These are phyloP conservation scores for Ganoderma multipileum DNA, from an alignment of 1,284 basidiomycete species.

Conservation along the genomic window DNA sequence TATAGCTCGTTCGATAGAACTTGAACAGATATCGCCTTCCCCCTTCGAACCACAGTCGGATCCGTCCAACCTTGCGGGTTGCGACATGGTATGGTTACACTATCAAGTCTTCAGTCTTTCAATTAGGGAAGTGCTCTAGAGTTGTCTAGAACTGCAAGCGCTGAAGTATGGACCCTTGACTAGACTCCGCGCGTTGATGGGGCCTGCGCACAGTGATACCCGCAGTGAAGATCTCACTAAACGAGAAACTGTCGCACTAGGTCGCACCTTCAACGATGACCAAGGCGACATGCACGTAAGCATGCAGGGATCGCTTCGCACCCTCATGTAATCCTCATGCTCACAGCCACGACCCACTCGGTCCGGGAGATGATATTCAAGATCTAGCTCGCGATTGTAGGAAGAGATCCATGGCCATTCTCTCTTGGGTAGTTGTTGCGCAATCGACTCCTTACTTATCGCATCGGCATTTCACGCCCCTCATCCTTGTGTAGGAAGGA, in stretches of 20 bases:
- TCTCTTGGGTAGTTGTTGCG: not conserved
- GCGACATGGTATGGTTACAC: not conserved
- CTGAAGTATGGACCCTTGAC: not conserved
- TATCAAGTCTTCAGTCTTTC: not conserved
- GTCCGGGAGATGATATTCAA: not conserved
- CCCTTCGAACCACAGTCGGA: not conserved
- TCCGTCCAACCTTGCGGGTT: not conserved
- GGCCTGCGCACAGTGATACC: conserved; percentile 4
- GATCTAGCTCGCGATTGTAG: not conserved
- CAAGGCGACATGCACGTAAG: not conserved
- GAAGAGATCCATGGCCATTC: not conserved
- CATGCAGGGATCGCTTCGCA: not conserved
- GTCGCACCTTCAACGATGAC: not conserved
- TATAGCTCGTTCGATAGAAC: not conserved
- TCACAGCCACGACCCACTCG: not conserved
- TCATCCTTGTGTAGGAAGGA: not conserved
- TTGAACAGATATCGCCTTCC: not conserved
- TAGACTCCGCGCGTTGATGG: conserved; percentile 7
- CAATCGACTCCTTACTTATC: not conserved
- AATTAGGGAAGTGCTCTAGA: not conserved
- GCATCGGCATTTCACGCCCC: not conserved
- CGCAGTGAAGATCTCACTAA: not conserved
- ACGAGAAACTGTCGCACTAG: not conserved
- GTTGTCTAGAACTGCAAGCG: not conserved
- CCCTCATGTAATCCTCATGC: not conserved